Base-by-base conservation (phyloP, 805 yeast species). In the Wickerhamiella cacticola region DNA sequence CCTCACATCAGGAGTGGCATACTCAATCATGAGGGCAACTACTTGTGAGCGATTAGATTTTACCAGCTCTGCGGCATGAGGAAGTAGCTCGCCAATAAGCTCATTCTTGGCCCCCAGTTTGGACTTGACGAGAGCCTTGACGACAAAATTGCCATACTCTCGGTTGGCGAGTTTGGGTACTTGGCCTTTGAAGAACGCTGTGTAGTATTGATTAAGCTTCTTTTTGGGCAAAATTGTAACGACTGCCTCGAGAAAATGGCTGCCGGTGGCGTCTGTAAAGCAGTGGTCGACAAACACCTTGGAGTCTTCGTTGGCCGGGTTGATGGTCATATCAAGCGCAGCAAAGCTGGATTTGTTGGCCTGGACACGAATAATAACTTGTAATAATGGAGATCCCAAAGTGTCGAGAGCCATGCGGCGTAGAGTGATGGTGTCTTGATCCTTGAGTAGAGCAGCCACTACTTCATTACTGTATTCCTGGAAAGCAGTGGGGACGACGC, bases 241-340 rank as follows among this genome's bases (percentile, higher is more conserved):
- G 9, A 79, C 73, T 16, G 79, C 73, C 63, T 92, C 86, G 23
- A 89, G 69, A 68, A 92, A 89, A 64, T 87, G 96, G 1, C 94
- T 82, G 0, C 97, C 98, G n/a, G 88, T 85, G 1, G 94, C 70
- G 59, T 87, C 95, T 7, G 92, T 76, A 31, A 89, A 66, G 48
- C 88, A 69, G 57, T 82, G 82, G 60, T 87, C 95, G 25, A 88
- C 79, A 62, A 82, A 87, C 0, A 92, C 77, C 43, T 53, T 53
- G 3, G 61, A 45, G 53, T 75, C 88, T 56, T 83, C 54, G 7
- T 46, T 54, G 5, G 50, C 51, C 3, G 46, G 39, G 3, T 69
- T 74, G 65, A 86, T 83, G 0, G 80, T 68, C 38, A 74, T 62
- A 57, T 78, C 79, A 81, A 87, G 46, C 10, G 46, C 38, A 8